Percentiles rank a stretch among this genome's conserved stretches.
These are phyloP conservation scores for Ceratocystiopsis brevicomis DNA, from an alignment of 2,329 filamentous ascomycete species.

Conservation along the genomic window DNA sequence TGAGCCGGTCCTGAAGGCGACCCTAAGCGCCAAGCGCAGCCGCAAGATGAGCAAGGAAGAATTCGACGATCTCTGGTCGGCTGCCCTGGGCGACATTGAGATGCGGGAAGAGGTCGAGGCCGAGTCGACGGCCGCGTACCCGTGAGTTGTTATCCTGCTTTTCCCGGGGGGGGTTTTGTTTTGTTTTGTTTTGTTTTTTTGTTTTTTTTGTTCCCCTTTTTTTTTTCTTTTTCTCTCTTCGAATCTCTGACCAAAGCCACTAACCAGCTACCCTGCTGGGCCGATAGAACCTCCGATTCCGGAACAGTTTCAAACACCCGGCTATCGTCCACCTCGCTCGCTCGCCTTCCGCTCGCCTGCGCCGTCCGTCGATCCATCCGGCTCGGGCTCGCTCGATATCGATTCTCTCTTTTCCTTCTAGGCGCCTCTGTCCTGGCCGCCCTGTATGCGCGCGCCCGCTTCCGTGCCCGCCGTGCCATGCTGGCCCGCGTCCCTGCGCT, in stretches of 20 bases:
- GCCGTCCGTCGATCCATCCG: constrained; percentile 60
- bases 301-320: constrained; percentile 38
- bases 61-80: constrained; percentile 74
- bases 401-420: constrained; percentile 60
- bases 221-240: constrained; percentile 7
- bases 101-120: constrained; percentile 41
- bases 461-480: constrained; percentile 43
- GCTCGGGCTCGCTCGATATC: constrained; percentile 69
- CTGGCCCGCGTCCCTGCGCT: constrained; percentile 61
- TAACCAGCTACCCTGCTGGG: constrained; percentile 67
- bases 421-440: constrained; percentile 28
- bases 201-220: neutral
- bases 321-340: constrained; percentile 76
- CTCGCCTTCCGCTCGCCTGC: constrained; percentile 73
- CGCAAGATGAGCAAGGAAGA: constrained; percentile 73
- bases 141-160: constrained; percentile 41
- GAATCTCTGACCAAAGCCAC: constrained; percentile 30
- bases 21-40: constrained; percentile 55
- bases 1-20: constrained; percentile 59
- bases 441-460: constrained; percentile 45
- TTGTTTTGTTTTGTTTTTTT: neutral
- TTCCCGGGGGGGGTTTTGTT: too few species aligned
- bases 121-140: constrained; percentile 17
- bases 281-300: constrained; percentile 53
- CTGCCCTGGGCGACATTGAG: constrained; percentile 54